Evolutionary conservation across 2,329 filamentous ascomycete species (phyloP).

Genomic region (Alternaria arbusti): DNA sequence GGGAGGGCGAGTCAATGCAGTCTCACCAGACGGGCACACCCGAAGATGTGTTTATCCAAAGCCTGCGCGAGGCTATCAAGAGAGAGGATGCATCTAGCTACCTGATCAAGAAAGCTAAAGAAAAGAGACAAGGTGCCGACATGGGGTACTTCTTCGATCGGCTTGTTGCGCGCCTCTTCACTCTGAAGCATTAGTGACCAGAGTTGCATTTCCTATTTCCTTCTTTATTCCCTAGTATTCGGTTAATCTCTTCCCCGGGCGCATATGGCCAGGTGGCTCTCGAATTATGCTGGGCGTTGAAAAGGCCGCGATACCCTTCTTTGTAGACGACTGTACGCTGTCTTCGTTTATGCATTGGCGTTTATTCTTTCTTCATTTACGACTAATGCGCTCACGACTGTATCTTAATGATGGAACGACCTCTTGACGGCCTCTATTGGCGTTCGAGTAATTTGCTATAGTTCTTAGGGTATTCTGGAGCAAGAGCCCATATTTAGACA

Average conservation of each 20-base stretch:
- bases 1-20: slow-evolving; percentile 32
- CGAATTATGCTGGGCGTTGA: neutral
- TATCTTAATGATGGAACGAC: neutral
- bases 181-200: slow-evolving; percentile 16
- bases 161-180: slow-evolving; percentile 42
- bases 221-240: neutral
- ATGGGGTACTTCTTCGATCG: slow-evolving; percentile 50
- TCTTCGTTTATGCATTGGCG: neutral
- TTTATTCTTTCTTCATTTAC: neutral
- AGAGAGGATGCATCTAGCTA: slow-evolving; percentile 29
- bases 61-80: slow-evolving; percentile 32
- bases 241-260: neutral
- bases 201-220: neutral
- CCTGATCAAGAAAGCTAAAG: slow-evolving; percentile 26
- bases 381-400: neutral
- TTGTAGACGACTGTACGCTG: neutral
- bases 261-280: neutral
- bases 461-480: neutral
- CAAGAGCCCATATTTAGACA: neutral
- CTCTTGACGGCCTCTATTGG: neutral
- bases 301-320: slow-evolving; percentile 7
- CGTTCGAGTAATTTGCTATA: neutral
- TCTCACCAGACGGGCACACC: slow-evolving; percentile 2
- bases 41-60: slow-evolving; percentile 38
- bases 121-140: slow-evolving; percentile 30